Conservation (phyloP, 2,329 filamentous ascomycete species). For the Pezicula neosporulosa region DNA sequence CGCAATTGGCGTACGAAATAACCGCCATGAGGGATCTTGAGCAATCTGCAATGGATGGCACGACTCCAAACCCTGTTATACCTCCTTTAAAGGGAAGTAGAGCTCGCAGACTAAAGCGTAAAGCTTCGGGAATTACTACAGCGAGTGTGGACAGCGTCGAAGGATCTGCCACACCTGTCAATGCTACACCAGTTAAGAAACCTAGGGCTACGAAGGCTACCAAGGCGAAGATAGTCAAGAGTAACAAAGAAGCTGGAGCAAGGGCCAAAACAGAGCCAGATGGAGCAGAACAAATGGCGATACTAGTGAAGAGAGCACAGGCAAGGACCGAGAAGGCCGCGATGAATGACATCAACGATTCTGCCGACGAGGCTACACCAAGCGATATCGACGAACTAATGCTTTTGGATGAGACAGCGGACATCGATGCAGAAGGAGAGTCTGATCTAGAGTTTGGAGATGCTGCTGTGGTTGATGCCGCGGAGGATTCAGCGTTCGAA, state of each 20-base stretch:
- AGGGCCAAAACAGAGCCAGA: slow-evolving; percentile 16
- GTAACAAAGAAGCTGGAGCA: neutral
- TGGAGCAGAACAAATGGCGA: neutral
- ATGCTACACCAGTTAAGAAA: neutral
- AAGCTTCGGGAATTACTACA: neutral
- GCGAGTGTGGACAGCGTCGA: neutral
- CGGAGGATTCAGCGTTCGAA: neutral
- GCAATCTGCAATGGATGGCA: neutral
- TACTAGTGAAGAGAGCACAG: neutral
- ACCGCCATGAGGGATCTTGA: neutral
- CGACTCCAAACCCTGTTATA: neutral
- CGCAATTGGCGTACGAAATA: neutral
- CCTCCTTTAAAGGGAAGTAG: neutral
- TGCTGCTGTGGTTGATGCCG: neutral
- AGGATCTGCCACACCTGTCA: neutral
- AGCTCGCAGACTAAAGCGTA: neutral
- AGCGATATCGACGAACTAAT: neutral
- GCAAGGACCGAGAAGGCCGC: neutral
- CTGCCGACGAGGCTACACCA: neutral
- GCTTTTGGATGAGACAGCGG: neutral
- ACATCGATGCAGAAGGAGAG: neutral
- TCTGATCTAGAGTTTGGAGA: neutral
- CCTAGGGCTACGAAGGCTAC: neutral
- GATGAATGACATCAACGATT: neutral
- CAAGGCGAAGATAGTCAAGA: neutral